Conservation (phyloP, 139 green algal species). For the Zygnema circumcarinatum region DNA sequence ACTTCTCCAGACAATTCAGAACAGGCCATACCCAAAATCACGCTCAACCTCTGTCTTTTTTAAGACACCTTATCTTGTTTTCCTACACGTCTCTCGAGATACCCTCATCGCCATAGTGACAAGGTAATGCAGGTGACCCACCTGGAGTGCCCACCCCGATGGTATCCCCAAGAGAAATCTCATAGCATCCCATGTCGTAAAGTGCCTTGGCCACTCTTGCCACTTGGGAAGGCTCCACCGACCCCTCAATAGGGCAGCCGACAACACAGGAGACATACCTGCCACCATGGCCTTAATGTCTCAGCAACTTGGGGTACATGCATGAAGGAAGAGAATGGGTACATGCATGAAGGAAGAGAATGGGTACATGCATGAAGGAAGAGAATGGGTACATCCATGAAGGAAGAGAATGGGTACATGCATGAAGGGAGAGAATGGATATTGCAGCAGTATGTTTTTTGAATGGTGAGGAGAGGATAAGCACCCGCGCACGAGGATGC, state of each 20-base stretch:
- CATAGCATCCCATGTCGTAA: constrained; percentile 90
- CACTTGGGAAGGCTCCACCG: constrained; percentile 62
- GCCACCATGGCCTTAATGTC: not conserved
- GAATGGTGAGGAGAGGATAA: no score
- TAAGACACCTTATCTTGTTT: no score
- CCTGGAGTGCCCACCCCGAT: constrained; percentile 83
- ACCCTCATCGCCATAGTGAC: no score
- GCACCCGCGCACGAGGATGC: constrained; percentile 73
- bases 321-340: not conserved
- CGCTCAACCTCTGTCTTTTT: no score
- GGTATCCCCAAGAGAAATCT: constrained; percentile 92
- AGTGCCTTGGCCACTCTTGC: constrained; percentile 76
- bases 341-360: not conserved
- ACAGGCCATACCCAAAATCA: not conserved
- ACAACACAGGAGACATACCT: constrained; percentile 84
- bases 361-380: not conserved
- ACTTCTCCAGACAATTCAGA: not conserved
- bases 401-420: not conserved
- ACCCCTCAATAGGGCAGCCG: constrained; percentile 79
- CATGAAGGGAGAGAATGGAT: not conserved
- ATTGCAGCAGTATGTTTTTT: not conserved
- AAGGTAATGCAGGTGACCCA: no score
- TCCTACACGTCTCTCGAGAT: no score
- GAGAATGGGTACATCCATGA: not conserved
- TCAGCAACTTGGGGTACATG: not conserved